These are phyloP conservation scores for Chimonanthus praecox DNA, from an alignment of 164 flowering plant genomes.

Conservation along the genomic window DNA sequence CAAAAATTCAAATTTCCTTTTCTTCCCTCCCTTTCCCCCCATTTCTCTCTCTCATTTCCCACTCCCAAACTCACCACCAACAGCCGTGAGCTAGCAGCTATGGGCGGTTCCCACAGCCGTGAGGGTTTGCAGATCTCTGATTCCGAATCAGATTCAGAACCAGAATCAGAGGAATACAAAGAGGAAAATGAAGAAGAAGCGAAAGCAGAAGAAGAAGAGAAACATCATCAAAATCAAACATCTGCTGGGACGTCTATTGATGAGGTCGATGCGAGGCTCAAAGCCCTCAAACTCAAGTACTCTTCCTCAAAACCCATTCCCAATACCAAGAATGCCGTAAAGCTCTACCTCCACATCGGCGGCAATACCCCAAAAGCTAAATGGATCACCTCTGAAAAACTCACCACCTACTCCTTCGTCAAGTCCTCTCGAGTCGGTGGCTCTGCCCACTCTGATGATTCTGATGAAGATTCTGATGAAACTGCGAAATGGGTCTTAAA, in stretches of 20 bases:
- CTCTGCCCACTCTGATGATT: slow-evolving; percentile 24
- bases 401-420: slow-evolving; percentile 46
- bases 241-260: slow-evolving; percentile 29
- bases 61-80: neutral
- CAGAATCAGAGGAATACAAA: no score
- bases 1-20: neutral
- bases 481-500: slow-evolving; percentile 47
- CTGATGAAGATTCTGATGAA: slow-evolving; percentile 26
- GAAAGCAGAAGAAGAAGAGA: neutral
- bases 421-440: slow-evolving; percentile 17
- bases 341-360: slow-evolving; percentile 64
- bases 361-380: slow-evolving; percentile 66
- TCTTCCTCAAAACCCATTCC: slow-evolving; percentile 25
- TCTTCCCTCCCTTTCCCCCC: neutral
- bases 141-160: neutral
- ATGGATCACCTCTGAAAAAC: slow-evolving; percentile 68
- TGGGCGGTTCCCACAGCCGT: slow-evolving; percentile 16
- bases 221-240: neutral
- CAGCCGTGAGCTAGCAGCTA: slow-evolving; percentile 1
- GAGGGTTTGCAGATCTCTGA: slow-evolving; percentile 12
- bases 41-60: neutral
- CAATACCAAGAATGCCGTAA: slow-evolving; percentile 45
- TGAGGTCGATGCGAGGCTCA: slow-evolving; percentile 70
- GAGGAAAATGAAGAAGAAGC: slow-evolving; percentile 4
- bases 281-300: slow-evolving; percentile 69